These are phyloP conservation scores for Silybum marianum DNA, from an alignment of 129 eudicot genomes.

Conservation along the genomic window DNA sequence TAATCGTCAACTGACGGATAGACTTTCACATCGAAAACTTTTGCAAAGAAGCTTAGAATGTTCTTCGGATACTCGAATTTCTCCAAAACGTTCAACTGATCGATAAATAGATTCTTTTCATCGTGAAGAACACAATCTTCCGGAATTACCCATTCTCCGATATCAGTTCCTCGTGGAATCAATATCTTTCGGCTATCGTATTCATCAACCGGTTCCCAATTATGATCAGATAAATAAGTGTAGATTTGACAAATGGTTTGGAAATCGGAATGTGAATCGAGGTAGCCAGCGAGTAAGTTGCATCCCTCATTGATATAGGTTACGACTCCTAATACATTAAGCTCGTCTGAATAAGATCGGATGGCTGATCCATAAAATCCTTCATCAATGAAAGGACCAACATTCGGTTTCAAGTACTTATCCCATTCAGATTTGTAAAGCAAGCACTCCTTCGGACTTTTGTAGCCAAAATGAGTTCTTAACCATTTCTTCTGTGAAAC, in stretches of 20 bases:
- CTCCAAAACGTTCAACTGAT: slow-evolving; percentile 42
- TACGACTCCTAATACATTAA: slow-evolving; percentile 37
- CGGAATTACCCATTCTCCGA: slow-evolving; percentile 46
- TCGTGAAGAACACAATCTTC: slow-evolving; percentile 54
- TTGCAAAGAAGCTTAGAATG: slow-evolving; percentile 40
- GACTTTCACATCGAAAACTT: slow-evolving; percentile 29
- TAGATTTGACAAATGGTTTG: slow-evolving; percentile 38
- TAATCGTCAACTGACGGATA: slow-evolving; percentile 49
- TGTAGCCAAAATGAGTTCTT: slow-evolving; percentile 27
- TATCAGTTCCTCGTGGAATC: slow-evolving; percentile 41
- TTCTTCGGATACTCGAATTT: slow-evolving; percentile 36
- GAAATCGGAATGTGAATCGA: slow-evolving; percentile 26
- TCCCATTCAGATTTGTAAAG: slow-evolving; percentile 21
- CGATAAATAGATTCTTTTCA: slow-evolving; percentile 34
- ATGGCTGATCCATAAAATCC: slow-evolving; percentile 41
- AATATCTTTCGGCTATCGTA: slow-evolving; percentile 34
- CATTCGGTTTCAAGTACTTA: slow-evolving; percentile 22
- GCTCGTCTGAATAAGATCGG: slow-evolving; percentile 36
- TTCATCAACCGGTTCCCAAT: slow-evolving; percentile 29
- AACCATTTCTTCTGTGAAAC: slow-evolving; percentile 40
- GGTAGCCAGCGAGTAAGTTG: slow-evolving; percentile 37
- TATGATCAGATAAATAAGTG: slow-evolving; percentile 22
- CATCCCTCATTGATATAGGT: slow-evolving; percentile 31
- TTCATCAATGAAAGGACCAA: slow-evolving; percentile 58
- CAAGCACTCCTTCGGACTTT: no score